Conservation (phyloP, 305 asterid genomes). For the Euphrasia arctica region DNA sequence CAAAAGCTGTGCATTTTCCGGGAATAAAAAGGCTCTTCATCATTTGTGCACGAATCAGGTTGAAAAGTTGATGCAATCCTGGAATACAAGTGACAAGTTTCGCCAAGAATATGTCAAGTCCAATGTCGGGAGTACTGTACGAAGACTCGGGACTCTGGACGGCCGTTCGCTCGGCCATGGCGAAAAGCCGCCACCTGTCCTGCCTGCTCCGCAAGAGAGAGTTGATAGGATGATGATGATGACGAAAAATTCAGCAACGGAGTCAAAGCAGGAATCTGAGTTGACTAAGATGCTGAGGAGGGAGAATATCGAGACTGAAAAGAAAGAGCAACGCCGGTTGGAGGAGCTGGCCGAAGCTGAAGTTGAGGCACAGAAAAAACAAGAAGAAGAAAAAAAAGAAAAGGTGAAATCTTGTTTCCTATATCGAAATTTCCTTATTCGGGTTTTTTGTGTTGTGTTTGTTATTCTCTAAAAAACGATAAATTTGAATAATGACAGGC, state of each 20-base stretch:
- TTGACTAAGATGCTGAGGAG: slow-evolving; percentile 36
- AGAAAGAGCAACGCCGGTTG: slow-evolving; percentile 21
- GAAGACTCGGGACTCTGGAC: slow-evolving; percentile 80
- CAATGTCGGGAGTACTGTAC: slow-evolving; percentile 55
- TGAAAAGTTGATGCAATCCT: slow-evolving; percentile 57
- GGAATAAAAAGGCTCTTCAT: slow-evolving; percentile 56
- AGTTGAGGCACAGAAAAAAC: too few species aligned
- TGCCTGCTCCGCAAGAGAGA: slow-evolving; percentile 49
- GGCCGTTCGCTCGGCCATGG: slow-evolving; percentile 80
- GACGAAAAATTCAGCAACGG: slow-evolving; percentile 26
- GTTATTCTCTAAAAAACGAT: too few species aligned
- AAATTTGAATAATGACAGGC: too few species aligned
- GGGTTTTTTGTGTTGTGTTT: too few species aligned
- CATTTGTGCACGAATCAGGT: slow-evolving; percentile 61
- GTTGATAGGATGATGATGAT: slow-evolving; percentile 27
- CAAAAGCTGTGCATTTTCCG: slow-evolving; percentile 42
- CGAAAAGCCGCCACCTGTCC: slow-evolving; percentile 60
- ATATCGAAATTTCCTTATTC: too few species aligned
- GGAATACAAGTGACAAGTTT: slow-evolving; percentile 66
- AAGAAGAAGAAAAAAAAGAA: too few species aligned
- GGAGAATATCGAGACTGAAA: slow-evolving; percentile 33
- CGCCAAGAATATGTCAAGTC: slow-evolving; percentile 56
- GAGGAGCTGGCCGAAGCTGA: too few species aligned
- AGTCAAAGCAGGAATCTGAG: slow-evolving; percentile 59
- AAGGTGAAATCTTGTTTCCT: too few species aligned